These are phyloP conservation scores for Penicillium sp. DNA, from an alignment of 2,329 filamentous ascomycete genomes.

Conservation along the genomic window DNA sequence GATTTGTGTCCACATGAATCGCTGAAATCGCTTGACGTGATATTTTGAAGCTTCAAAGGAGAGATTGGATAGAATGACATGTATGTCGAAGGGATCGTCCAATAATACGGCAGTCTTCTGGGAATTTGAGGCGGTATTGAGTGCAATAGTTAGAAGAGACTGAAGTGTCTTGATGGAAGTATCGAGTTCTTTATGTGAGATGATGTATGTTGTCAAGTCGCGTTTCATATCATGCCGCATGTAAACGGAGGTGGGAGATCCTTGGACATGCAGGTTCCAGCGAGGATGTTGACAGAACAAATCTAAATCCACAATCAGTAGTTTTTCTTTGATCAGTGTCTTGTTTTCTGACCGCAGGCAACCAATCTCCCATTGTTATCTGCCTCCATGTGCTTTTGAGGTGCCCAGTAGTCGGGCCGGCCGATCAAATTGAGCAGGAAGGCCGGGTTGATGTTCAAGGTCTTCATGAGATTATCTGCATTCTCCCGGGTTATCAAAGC, in stretches of 20 bases:
- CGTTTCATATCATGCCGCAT: conserved; percentile 9
- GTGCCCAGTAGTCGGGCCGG: conserved; percentile 17
- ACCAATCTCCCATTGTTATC: conserved; percentile 3
- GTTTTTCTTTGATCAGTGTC: neutral
- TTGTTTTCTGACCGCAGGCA: conserved; percentile 11
- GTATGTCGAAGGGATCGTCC: conserved; percentile 16
- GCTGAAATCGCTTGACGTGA: conserved; percentile 13
- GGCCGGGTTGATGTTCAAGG: conserved; percentile 7
- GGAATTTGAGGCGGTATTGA: neutral
- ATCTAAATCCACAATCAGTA: neutral
- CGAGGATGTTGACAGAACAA: conserved; percentile 18
- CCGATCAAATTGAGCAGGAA: conserved; percentile 15
- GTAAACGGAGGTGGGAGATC: conserved; percentile 15
- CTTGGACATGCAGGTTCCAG: conserved; percentile 17
- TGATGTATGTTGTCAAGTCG: conserved; percentile 15
- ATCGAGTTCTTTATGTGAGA: conserved; percentile 14
- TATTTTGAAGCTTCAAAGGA: conserved; percentile 16
- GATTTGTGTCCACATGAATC: conserved; percentile 20
- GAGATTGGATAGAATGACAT: conserved; percentile 14
- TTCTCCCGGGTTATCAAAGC: conserved; percentile 8
- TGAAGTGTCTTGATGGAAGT: conserved; percentile 7
- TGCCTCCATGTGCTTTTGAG: conserved; percentile 12
- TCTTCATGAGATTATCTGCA: neutral
- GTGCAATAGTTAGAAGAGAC: conserved; percentile 9
- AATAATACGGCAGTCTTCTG: conserved; percentile 2